A percentile compares a stretch with the other conserved stretches of the same genome.
phyloP scores from a whole-genome alignment of 2,329 filamentous ascomycete species.

The Neodidymelliopsis sp. region DNA sequence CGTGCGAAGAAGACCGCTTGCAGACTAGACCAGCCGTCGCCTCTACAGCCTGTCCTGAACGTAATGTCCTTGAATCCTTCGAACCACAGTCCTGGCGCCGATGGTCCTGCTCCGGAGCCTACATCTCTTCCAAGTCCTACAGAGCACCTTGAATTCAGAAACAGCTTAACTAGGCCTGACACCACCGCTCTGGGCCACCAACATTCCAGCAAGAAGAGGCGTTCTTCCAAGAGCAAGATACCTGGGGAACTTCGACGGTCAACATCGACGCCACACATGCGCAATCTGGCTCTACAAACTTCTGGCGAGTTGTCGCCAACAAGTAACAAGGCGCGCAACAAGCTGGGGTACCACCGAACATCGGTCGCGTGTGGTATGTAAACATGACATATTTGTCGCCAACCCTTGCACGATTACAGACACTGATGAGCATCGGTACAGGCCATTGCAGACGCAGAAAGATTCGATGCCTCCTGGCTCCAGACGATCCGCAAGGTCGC shows the following conservation, averaged over 20 bases:
- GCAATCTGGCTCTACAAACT: constrained; percentile 48
- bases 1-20: constrained; percentile 45
- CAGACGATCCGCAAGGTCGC: constrained; percentile 74
- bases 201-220: constrained; percentile 46
- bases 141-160: constrained; percentile 29
- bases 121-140: constrained; percentile 33
- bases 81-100: constrained; percentile 37
- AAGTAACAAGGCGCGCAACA: constrained; percentile 80
- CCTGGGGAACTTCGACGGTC: constrained; percentile 52
- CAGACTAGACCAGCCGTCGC: constrained; percentile 43
- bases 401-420: not conserved
- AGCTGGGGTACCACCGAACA: constrained; percentile 92
- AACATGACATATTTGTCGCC: not conserved
- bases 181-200: constrained; percentile 29
- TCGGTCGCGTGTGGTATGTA: constrained; percentile 94
- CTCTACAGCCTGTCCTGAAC: constrained; percentile 40
- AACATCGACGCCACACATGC: constrained; percentile 58
- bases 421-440: constrained; percentile 51
- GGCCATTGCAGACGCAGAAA: constrained; percentile 92
- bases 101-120: constrained; percentile 33
- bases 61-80: constrained; percentile 48
- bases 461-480: constrained; percentile 84
- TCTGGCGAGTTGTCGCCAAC: constrained; percentile 55
- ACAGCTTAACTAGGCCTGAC: constrained; percentile 30
- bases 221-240: constrained; percentile 50